Conservation (phyloP, 805 yeast species). For the Pichia rugopelliculosa region DNA sequence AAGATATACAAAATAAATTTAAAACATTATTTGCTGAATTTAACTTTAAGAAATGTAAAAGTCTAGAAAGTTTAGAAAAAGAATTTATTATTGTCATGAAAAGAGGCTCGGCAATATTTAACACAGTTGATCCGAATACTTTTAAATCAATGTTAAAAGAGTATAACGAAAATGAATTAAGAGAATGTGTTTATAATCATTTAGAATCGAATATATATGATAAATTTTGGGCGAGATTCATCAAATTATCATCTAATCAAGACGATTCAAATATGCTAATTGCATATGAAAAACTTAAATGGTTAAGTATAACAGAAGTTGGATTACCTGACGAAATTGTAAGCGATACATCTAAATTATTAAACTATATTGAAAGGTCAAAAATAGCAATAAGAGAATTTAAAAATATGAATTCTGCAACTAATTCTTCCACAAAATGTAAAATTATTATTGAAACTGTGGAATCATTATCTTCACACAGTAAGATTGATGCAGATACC, state of each 20-base stretch:
- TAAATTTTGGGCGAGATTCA: conserved; percentile 50
- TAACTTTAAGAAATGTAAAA: conserved; percentile 8
- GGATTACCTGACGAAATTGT: conserved; percentile 32
- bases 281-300: conserved; percentile 30
- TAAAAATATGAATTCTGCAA: conserved; percentile 37
- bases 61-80: conserved; percentile 2
- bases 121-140: conserved; percentile 5
- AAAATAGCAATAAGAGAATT: conserved; percentile 46
- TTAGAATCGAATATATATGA: conserved; percentile 65
- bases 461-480: conserved; percentile 35
- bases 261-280: conserved; percentile 18
- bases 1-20: not conserved
- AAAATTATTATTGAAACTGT: conserved; percentile 46
- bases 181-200: conserved; percentile 54
- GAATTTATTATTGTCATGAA: conserved; percentile 6
- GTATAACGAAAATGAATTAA: conserved; percentile 32
- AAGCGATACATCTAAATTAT: conserved; percentile 12
- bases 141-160: conserved; percentile 19
- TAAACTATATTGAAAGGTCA: conserved; percentile 36
- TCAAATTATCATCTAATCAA: conserved; percentile 4
- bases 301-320: conserved; percentile 43
- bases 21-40: not conserved
- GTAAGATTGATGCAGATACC: conserved; percentile 71
- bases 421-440: conserved; percentile 42
- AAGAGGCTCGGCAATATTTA: conserved; percentile 23